Evolutionary conservation across 768 basidiomycete genomes (phyloP), one percentile per base, ranked within the genome.

Genomic region (Rickenella mellea): DNA sequence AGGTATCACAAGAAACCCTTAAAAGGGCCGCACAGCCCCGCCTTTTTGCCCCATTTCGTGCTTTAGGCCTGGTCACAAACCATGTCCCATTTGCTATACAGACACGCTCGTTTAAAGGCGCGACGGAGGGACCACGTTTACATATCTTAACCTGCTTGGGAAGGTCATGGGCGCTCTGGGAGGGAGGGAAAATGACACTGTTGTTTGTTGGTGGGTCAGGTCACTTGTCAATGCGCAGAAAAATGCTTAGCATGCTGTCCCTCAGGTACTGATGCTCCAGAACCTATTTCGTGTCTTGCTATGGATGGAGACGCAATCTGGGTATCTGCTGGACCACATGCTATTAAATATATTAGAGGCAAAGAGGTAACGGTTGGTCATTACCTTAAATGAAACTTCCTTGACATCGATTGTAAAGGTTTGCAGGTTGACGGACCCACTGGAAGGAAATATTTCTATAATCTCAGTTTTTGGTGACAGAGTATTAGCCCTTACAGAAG

Each of bases 161-260:
- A 5, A 76, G 68, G 44, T 77, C 86, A 49, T 98, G 93, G 93
- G 87, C 91, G 14, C 67, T 96, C 55, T 98, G 94, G 94, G 91
- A 96, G 52, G 93, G 90, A 17, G 86, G 80, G 21, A 91, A 83
- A 63, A 92, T 98, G 88, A 72, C 70, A 25, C 63, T 98, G 43
- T 70, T 97, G 27, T 98, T 99, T 57, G 91, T 93, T 46, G 90
- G 94, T 89, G 62, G 66, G 89, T 74, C 26, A 27, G 41, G 47
- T 43, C 17, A 47, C 29, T 33, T 3, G 33, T 36, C 4, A 5
- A 36, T 11, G 11, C 7, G 2, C 15, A 2, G 24, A 35, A 6
- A 24, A 6, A 39, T 27, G 15, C 12, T 29, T 32, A 27, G 32
- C 17, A 10, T 9, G 12, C 22, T n/a, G n/a, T n/a, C n/a, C n/a